A percentile compares a stretch with the other conserved stretches of the same genome.
Conservation (phyloP, 2,329 filamentous ascomycete genomes). For the Ophiocordyceps unilateralis region DNA sequence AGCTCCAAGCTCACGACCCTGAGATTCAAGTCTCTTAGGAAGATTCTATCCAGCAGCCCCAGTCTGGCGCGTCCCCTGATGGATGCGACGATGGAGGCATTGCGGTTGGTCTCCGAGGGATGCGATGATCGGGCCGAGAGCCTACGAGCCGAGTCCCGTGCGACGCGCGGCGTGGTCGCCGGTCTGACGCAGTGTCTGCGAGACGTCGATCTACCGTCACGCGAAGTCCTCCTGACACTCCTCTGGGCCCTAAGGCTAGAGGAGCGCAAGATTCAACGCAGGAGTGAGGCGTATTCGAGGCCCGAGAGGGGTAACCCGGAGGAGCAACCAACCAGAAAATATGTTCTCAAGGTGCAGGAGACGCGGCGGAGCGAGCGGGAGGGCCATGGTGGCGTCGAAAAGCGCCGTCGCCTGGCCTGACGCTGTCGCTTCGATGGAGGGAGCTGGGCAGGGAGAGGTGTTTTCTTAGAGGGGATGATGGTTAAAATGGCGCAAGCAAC, state of each 20-base stretch:
- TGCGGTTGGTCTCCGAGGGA: conserved; percentile 53
- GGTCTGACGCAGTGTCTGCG: conserved; percentile 19
- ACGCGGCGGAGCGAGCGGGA: conserved; percentile 6
- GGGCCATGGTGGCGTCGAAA: conserved; percentile 4
- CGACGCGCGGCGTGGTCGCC: conserved; percentile 18
- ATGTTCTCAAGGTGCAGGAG: conserved; percentile 9
- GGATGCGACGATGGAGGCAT: conserved; percentile 59
- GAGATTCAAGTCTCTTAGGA: conserved; percentile 43
- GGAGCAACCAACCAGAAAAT: conserved; percentile 8
- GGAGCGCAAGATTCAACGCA: conserved; percentile 16
- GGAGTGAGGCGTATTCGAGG: conserved; percentile 7
- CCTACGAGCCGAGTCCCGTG: conserved; percentile 14
- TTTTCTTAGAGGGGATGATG: not conserved
- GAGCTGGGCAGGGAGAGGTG: not conserved
- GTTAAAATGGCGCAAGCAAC: too few species aligned
- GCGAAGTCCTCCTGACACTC: conserved; percentile 29
- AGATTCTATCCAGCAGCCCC: conserved; percentile 58
- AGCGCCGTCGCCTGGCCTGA: conserved; percentile 7
- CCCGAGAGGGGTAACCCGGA: conserved; percentile 9
- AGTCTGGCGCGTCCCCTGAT: conserved; percentile 53
- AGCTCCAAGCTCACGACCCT: conserved; percentile 37
- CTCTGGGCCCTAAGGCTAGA: conserved; percentile 28
- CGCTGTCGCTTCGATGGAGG: not conserved
- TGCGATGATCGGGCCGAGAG: conserved; percentile 26
- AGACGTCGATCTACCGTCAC: conserved; percentile 24